These are phyloP conservation scores for Mortierella sp. DNA, from an alignment of 371 early-diverging fungal species.

Conservation along the genomic window DNA sequence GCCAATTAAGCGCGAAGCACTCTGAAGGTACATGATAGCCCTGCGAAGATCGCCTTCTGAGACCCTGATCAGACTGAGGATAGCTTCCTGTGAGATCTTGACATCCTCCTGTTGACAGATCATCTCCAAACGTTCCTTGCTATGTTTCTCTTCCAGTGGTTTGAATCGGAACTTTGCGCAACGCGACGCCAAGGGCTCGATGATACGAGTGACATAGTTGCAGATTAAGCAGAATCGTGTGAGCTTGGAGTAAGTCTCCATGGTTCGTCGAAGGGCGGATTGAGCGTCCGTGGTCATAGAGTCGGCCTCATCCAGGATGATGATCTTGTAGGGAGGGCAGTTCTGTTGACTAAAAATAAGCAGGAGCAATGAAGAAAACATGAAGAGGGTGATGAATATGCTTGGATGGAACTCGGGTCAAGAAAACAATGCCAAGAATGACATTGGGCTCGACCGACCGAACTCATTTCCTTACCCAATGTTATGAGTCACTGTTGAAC, in stretches of 20 bases:
- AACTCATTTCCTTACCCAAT: too few relatives aligned
- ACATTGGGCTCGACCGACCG: slow-evolving; percentile 2
- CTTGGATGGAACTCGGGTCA: too few relatives aligned
- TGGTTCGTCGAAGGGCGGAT: slow-evolving; percentile 97
- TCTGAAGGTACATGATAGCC: slow-evolving; percentile 93
- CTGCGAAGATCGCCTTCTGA: slow-evolving; percentile 94
- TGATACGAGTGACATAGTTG: slow-evolving; percentile 97
- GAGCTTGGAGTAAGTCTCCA: slow-evolving; percentile 96
- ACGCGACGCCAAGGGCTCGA: slow-evolving; percentile 94
- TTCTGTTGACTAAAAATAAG: slow-evolving; percentile 53
- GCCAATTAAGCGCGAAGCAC: slow-evolving; percentile 73
- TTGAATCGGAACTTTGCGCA: slow-evolving; percentile 97
- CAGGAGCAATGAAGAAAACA: not conserved
- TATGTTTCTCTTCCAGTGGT: slow-evolving; percentile 72
- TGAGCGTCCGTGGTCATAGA: slow-evolving; percentile 99
- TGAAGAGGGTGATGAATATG: too few relatives aligned
- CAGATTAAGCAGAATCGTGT: slow-evolving; percentile 99
- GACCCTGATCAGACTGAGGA: slow-evolving; percentile 77
- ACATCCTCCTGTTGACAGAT: slow-evolving; percentile 81
- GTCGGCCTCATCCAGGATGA: slow-evolving; percentile 99
- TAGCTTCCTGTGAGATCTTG: slow-evolving; percentile 61
- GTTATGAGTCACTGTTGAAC: slow-evolving; percentile 67
- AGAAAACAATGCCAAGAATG: not conserved
- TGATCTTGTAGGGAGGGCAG: slow-evolving; percentile 92
- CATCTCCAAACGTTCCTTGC: slow-evolving; percentile 65